A percentile compares a stretch with the other conserved stretches of the same genome.
Conservation (phyloP, 2,329 filamentous ascomycete species). For the Cladophialophora yegresii region DNA sequence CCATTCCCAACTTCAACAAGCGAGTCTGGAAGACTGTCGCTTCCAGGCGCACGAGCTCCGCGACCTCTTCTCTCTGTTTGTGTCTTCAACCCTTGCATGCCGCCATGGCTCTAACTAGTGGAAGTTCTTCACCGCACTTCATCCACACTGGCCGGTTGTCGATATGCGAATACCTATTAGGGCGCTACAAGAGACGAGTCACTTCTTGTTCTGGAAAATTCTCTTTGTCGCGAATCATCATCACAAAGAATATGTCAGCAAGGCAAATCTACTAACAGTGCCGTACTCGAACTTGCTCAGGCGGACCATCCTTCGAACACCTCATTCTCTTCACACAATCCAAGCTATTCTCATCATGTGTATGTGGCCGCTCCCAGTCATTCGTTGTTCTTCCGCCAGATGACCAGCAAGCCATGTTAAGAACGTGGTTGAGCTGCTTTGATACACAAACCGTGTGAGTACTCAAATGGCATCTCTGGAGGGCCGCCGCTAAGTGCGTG, state of each 20-base stretch:
- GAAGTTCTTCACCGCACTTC: conserved; percentile 11
- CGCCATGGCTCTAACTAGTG: not conserved
- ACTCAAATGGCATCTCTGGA: not conserved
- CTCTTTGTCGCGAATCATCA: conserved; percentile 14
- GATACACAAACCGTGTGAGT: conserved; percentile 11
- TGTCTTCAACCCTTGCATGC: not conserved
- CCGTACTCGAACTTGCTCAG: conserved; percentile 15
- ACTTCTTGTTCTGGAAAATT: conserved; percentile 19
- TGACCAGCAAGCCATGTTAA: conserved; percentile 12
- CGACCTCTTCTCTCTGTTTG: conserved; percentile 9
- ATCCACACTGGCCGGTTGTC: conserved; percentile 17
- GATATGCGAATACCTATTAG: conserved; percentile 4
- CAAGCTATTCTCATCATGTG: conserved; percentile 16
- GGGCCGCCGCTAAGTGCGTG: not conserved
- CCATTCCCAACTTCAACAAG: not conserved
- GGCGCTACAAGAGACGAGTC: conserved; percentile 11
- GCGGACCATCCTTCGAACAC: conserved; percentile 17
- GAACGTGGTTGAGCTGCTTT: conserved; percentile 19
- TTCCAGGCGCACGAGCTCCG: conserved; percentile 4
- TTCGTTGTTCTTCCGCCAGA: not conserved
- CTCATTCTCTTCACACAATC: conserved; percentile 15
- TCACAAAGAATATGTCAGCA: conserved; percentile 11
- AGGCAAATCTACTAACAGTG: conserved; percentile 7
- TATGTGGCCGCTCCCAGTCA: conserved; percentile 11
- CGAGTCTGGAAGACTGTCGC: conserved; percentile 1